Conservation (phyloP, 2,329 filamentous ascomycete genomes). For the Alternaria arbusti region DNA sequence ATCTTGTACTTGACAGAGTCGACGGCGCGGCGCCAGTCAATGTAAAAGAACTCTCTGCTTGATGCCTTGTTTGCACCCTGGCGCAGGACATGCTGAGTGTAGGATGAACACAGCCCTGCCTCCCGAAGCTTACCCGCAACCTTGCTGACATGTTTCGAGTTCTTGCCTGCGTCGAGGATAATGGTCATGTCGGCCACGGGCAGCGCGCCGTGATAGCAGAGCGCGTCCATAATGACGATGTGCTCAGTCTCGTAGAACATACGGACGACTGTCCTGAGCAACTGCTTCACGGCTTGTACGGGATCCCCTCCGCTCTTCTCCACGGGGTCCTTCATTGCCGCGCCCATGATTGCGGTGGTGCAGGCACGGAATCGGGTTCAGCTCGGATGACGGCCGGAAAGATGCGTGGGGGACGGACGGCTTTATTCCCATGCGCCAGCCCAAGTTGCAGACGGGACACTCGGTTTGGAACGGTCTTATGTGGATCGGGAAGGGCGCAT, state of each 20-base stretch:
- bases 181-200: constrained; percentile 88
- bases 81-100: constrained; percentile 76
- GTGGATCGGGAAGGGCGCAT: neutral
- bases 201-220: constrained; percentile 77
- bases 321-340: constrained; percentile 55
- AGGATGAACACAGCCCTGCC: constrained; percentile 81
- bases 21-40: constrained; percentile 92
- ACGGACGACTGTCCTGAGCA: constrained; percentile 85
- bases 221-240: constrained; percentile 80
- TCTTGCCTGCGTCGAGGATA: constrained; percentile 75
- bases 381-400: neutral
- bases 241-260: constrained; percentile 87
- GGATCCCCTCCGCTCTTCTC: constrained; percentile 24
- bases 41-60: constrained; percentile 93
- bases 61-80: constrained; percentile 82
- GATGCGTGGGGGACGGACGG: neutral
- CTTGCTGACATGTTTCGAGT: constrained; percentile 90
- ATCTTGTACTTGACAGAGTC: constrained; percentile 96
- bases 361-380: neutral
- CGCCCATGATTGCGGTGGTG: constrained; percentile 13
- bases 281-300: constrained; percentile 74
- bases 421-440: constrained; percentile 19
- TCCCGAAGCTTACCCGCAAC: constrained; percentile 84
- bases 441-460: neutral
- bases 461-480: neutral